Conservation (phyloP, 164 flowering plant genomes). For the Vitis rotundifolia region DNA sequence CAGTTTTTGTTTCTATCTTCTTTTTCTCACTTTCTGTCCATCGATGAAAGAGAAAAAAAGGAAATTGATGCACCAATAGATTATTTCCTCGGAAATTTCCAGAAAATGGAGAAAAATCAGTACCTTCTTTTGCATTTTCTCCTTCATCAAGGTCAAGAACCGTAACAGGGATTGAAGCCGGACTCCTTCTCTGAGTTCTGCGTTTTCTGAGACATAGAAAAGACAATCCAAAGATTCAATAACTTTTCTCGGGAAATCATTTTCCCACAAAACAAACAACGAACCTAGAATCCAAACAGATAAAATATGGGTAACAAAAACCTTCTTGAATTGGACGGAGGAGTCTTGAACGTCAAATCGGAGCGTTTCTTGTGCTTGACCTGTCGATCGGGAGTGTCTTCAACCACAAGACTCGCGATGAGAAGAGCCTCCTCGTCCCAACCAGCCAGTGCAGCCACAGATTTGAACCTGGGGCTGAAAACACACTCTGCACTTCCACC, state of each 20-base stretch:
- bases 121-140: constrained; percentile 33
- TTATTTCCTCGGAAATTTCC: background rate
- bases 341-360: constrained; percentile 38
- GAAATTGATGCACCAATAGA: background rate
- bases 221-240: background rate
- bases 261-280: background rate
- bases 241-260: background rate
- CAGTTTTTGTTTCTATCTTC: constrained; percentile 10
- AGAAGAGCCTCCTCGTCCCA: constrained; percentile 89
- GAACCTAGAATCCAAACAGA: background rate
- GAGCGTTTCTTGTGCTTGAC: constrained; percentile 51
- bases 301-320: constrained; percentile 6
- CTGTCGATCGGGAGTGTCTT: constrained; percentile 80
- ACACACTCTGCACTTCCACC: constrained; percentile 27
- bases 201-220: constrained; percentile 49
- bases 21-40: constrained; percentile 20
- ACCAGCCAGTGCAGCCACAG: constrained; percentile 87
- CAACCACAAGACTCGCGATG: constrained; percentile 67
- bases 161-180: constrained; percentile 30
- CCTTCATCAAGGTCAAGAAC: constrained; percentile 64
- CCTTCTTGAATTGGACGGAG: constrained; percentile 70
- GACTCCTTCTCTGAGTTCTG: constrained; percentile 41
- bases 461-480: constrained; percentile 77
- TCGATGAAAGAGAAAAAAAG: background rate
- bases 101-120: background rate